These are phyloP conservation scores for Forsythia viridissima DNA, from an alignment of 257 asterid species.

Conservation along the genomic window DNA sequence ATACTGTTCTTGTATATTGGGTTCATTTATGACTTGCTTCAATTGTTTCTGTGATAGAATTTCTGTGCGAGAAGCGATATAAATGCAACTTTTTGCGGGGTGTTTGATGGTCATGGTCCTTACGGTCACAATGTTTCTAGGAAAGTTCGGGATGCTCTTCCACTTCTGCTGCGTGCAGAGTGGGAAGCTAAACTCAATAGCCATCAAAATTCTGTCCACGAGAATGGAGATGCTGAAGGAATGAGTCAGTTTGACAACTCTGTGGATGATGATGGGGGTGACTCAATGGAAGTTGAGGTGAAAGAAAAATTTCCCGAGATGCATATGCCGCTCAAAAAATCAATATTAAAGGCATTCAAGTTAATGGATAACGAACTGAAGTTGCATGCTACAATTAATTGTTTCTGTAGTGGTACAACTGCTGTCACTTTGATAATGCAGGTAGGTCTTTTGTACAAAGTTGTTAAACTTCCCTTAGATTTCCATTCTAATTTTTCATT, in stretches of 20 bases:
- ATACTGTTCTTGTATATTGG: constrained; percentile 33
- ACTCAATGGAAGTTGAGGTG: constrained; percentile 57
- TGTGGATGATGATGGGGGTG: constrained; percentile 45
- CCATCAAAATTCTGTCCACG: constrained; percentile 34
- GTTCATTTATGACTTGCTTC: constrained; percentile 73
- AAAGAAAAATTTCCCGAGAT: constrained; percentile 67
- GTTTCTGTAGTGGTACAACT: not conserved
- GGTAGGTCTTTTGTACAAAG: not conserved
- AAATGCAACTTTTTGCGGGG: constrained; percentile 75
- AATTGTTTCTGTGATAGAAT: constrained; percentile 45
- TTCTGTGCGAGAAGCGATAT: constrained; percentile 50
- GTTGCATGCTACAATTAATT: not conserved
- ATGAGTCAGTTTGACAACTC: constrained; percentile 37
- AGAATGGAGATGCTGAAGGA: constrained; percentile 43
- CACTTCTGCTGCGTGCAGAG: not conserved
- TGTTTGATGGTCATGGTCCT: constrained; percentile 97
- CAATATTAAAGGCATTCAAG: not conserved
- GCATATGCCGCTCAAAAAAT: constrained; percentile 61
- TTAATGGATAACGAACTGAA: not conserved
- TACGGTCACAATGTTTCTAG: constrained; percentile 93
- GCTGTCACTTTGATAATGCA: not conserved
- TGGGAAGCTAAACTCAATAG: constrained; percentile 30
- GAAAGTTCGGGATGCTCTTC: constrained; percentile 58
- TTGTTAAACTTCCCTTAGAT: too few species aligned
- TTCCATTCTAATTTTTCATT: not conserved